phyloP scores from a whole-genome alignment of 805 yeast genomes.

The Schizosaccharomyces japonicus region DNA sequence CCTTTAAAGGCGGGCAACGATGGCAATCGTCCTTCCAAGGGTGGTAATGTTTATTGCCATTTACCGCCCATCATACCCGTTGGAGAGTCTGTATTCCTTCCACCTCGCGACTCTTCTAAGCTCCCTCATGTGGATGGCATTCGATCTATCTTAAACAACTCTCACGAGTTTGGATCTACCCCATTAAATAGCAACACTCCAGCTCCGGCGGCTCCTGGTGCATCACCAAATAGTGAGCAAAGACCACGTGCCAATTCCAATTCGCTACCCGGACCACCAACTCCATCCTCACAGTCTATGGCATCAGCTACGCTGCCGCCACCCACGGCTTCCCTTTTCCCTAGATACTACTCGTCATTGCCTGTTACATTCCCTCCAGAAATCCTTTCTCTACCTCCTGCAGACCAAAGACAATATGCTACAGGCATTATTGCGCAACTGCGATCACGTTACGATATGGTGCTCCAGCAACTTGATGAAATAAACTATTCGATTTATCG shows the following conservation, averaged over 20 bases:
- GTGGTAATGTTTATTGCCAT: background rate
- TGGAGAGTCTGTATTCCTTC: background rate
- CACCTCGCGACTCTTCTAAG: background rate
- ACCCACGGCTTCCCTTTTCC: too few relatives aligned
- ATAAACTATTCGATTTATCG: background rate
- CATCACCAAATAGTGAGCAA: background rate
- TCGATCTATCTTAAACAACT: background rate
- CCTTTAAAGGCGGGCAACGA: background rate
- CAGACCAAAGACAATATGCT: background rate
- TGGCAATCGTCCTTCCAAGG: background rate
- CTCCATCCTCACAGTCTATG: background rate
- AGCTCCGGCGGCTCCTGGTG: background rate
- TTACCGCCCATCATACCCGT: background rate
- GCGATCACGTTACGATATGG: background rate
- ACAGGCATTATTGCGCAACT: background rate
- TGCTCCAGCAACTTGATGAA: background rate
- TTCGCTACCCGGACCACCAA: background rate
- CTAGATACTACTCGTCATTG: too few relatives aligned
- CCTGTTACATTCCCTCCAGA: conserved; percentile 4
- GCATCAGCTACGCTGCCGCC: background rate
- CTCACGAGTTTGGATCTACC: too few relatives aligned
- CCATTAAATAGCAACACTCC: background rate
- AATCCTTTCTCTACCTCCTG: background rate
- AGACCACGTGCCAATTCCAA: background rate
- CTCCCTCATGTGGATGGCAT: background rate